Conservation (phyloP, 2,329 filamentous ascomycete species). For the Hysterium pulicare region DNA sequence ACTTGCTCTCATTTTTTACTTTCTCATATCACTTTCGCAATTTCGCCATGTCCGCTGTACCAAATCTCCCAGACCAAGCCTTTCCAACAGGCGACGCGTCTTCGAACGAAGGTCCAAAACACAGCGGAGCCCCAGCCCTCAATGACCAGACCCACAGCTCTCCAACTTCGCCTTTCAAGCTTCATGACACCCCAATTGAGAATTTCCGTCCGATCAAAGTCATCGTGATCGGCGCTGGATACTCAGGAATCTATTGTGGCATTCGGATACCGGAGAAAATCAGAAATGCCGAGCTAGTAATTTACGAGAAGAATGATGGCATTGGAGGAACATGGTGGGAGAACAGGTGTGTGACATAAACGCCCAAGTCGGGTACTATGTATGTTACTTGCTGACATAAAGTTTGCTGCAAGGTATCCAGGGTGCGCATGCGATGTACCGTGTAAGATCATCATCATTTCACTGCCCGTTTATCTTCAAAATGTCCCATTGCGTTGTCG, state of each 20-base stretch:
- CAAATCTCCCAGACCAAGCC: not conserved
- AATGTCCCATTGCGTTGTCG: no score
- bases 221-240: conserved; percentile 45
- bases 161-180: no score
- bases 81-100: not conserved
- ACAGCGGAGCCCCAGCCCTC: no score
- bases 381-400: no score
- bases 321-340: conserved; percentile 19
- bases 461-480: not conserved
- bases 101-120: no score
- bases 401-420: conserved; percentile 34
- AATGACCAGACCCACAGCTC: no score
- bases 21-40: not conserved
- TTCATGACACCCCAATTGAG: conserved; percentile 41
- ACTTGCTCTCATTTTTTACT: not conserved
- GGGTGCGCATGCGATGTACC: conserved; percentile 45
- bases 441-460: conserved; percentile 11
- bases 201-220: conserved; percentile 42
- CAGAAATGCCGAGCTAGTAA: conserved; percentile 38
- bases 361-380: no score
- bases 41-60: not conserved
- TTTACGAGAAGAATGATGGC: conserved; percentile 45
- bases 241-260: conserved; percentile 43
- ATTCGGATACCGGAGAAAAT: conserved; percentile 43
- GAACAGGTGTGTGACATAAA: conserved; percentile 15